phyloP scores from a whole-genome alignment of 768 basidiomycete genomes.

The Gymnopilus junonius region DNA sequence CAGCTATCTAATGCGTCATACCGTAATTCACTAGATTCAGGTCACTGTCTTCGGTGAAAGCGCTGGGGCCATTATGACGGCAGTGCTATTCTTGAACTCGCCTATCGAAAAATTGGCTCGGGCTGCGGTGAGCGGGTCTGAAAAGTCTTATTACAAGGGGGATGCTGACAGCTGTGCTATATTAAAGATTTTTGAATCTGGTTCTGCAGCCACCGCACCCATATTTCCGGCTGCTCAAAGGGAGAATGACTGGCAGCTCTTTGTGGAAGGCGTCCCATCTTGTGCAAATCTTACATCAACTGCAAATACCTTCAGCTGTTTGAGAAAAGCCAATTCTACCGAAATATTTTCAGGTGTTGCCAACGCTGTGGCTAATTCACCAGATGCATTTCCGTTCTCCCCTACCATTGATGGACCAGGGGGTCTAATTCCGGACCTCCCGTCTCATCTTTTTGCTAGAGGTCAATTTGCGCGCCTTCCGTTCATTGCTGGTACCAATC shows the following conservation, averaged over 20 bases:
- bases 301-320: conserved; percentile 39
- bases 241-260: conserved; percentile 40
- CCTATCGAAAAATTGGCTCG: conserved; percentile 35
- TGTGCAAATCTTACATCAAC: conserved; percentile 31
- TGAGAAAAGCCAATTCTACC: conserved; percentile 24
- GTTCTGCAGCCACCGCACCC: conserved; percentile 40
- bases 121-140: conserved; percentile 28
- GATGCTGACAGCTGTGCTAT: not conserved
- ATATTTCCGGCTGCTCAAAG: conserved; percentile 34
- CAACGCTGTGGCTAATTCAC: conserved; percentile 15
- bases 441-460: conserved; percentile 35
- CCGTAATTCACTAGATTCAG: conserved; percentile 17
- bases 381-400: conserved; percentile 30
- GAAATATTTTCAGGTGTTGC: conserved; percentile 28
- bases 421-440: conserved; percentile 42
- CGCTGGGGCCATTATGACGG: conserved; percentile 54
- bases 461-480: conserved; percentile 39
- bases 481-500: conserved; percentile 47
- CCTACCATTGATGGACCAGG: conserved; percentile 47
- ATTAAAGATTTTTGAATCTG: conserved; percentile 45
- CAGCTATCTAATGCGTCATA: not conserved
- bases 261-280: conserved; percentile 39
- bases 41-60: conserved; percentile 61
- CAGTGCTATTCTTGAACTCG: conserved; percentile 42
- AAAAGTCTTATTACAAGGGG: not conserved